phyloP scores from a whole-genome alignment of 352 stramenopile genomes.

The Nothophytophthora sp. region DNA sequence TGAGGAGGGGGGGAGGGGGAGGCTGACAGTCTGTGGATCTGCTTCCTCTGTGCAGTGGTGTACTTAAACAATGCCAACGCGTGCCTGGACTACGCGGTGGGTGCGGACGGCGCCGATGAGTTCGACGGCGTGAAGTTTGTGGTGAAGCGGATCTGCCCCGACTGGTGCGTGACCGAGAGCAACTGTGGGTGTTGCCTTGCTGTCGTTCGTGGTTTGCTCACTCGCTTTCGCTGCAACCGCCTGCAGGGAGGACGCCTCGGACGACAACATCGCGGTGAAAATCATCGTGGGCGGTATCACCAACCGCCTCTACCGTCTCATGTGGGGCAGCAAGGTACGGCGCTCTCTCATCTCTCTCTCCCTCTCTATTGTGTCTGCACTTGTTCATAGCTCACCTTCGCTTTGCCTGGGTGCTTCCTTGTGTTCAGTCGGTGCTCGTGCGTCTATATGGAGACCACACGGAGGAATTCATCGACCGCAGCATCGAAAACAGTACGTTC shows the following conservation, averaged over 20 bases:
- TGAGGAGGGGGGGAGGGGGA: background rate
- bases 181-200: background rate
- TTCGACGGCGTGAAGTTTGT: slow-evolving; percentile 85
- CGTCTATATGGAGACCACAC: slow-evolving; percentile 93
- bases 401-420: slow-evolving; percentile 2
- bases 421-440: slow-evolving; percentile 77
- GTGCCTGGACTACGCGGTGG: slow-evolving; percentile 74
- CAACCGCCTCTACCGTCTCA: slow-evolving; percentile 91
- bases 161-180: slow-evolving; percentile 63
- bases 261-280: slow-evolving; percentile 78
- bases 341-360: background rate
- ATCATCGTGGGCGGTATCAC: slow-evolving; percentile 93
- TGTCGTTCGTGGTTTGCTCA: background rate
- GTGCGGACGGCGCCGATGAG: slow-evolving; percentile 59
- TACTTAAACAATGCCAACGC: slow-evolving; percentile 84
- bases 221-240: background rate
- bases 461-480: slow-evolving; percentile 92
- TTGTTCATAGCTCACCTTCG: background rate
- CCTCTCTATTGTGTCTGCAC: background rate
- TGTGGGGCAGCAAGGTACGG: slow-evolving; percentile 57
- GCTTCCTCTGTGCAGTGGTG: slow-evolving; percentile 36
- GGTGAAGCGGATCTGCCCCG: slow-evolving; percentile 59
- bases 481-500: slow-evolving; percentile 88
- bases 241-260: slow-evolving; percentile 46
- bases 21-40: background rate